Evolutionary conservation across 768 basidiomycete species (phyloP).

Genomic region (Epithele typhae): DNA sequence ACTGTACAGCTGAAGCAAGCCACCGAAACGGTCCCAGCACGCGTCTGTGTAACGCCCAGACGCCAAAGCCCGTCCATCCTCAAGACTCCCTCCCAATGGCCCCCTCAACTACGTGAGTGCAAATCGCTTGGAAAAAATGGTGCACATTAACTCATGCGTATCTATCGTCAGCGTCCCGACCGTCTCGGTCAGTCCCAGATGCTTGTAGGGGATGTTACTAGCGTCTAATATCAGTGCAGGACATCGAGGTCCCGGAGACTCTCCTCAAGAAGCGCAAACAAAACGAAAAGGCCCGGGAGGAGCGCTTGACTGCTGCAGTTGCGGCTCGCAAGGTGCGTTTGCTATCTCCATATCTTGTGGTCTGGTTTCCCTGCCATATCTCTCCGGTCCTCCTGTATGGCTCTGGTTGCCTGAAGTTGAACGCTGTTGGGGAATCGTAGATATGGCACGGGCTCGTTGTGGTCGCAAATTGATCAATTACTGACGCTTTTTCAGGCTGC

Average conservation of each 20-base stretch:
- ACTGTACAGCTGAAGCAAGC: constrained; percentile 31
- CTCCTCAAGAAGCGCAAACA: constrained; percentile 99
- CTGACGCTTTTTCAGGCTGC: constrained; percentile 55
- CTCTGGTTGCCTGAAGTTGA: too few species aligned
- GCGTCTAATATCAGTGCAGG: constrained; percentile 38
- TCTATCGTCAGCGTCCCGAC: constrained; percentile 36
- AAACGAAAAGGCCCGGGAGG: constrained; percentile 94
- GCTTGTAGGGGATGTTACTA: not conserved
- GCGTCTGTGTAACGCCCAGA: constrained; percentile 17
- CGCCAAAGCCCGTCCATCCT: constrained; percentile 28
- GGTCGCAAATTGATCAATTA: too few species aligned
- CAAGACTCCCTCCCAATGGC: constrained; percentile 43
- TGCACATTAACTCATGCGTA: constrained; percentile 8
- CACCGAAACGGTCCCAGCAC: constrained; percentile 25
- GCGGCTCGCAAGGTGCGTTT: constrained; percentile 84
- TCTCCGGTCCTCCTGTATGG: too few species aligned
- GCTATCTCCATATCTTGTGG: too few species aligned
- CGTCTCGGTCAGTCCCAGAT: constrained; percentile 36
- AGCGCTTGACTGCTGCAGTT: constrained; percentile 77
- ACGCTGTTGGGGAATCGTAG: too few species aligned
- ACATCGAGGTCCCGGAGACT: constrained; percentile 97
- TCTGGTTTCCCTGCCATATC: too few species aligned
- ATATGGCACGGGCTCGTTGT: too few species aligned
- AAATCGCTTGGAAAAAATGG: constrained; percentile 1
- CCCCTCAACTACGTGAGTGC: constrained; percentile 49